Evolutionary conservation across 306 rosid genomes (phyloP), one percentile per base, ranked within the genome.

Genomic region (Vigna trinervia): DNA sequence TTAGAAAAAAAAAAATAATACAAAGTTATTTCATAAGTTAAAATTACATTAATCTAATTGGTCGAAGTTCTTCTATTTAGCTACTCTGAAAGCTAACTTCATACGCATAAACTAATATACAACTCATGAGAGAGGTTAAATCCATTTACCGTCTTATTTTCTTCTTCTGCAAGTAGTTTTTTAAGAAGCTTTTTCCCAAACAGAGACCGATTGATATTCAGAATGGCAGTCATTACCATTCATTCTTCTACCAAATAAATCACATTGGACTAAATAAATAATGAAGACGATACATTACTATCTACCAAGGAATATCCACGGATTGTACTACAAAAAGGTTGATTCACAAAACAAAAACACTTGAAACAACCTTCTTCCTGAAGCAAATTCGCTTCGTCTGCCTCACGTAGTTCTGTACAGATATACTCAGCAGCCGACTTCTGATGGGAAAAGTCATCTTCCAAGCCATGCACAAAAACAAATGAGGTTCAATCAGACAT

Each of bases 371-470:
- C 99, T 89, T 90, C 94, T 88, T 92, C 97, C 0, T 86, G 89
- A 84, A 95, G 89, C 76, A 88, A 86, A 88, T 90, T 95, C 73
- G 97, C 90, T 82, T 92, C 97, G 76, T 89, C 94, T 54, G 97
- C 97, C 78, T 88, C 94, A 11, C 81, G 87, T 58, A 92, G 80
- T 57, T 91, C 92, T 76, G 83, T 90, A 54, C 81, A 82, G 41
- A 88, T 83, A 82, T 85, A 85, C 52, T 77, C 91, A 78, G 96
- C 88, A 61, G 92, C 90, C 32, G 82, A 81, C 76, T 86, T 95
- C 84, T 76, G 90, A 73, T 77, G 76, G 22, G 84, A 84, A 75
- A 64, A 85, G 51, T 91, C 97, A 69, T 89, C 98, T 95, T 90
- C 78, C 77, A 80, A 59, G 38, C 30, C 60, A 38, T 46, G 79